Conservation (phyloP, 306 rosid genomes). For the Cucurbita ficifolia region DNA sequence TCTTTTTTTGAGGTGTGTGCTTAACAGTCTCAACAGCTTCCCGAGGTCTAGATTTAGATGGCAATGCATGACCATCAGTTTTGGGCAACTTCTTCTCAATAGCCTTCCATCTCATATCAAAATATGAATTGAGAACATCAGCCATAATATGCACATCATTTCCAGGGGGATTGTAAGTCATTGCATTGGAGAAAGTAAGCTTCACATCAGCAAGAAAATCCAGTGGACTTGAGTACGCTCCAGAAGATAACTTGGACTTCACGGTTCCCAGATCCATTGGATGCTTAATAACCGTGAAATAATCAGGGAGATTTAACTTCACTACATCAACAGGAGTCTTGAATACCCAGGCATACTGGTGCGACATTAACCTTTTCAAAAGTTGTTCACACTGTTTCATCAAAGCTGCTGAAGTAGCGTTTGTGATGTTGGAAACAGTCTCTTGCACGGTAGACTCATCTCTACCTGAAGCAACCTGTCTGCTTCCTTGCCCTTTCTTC, state of each 20-base stretch:
- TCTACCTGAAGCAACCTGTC: conserved; percentile 38
- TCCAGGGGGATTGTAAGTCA: conserved; percentile 73
- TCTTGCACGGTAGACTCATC: conserved; percentile 22
- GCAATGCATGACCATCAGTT: conserved; percentile 21
- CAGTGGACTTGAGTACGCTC: conserved; percentile 33
- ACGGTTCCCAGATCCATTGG: conserved; percentile 85
- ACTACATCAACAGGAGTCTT: conserved; percentile 59
- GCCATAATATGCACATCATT: conserved; percentile 61
- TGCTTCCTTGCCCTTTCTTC: conserved; percentile 34
- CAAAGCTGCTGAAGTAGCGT: conserved; percentile 26
- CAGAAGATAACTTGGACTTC: conserved; percentile 37
- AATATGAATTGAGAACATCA: conserved; percentile 45
- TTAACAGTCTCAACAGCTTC: conserved; percentile 26
- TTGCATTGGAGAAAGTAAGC: conserved; percentile 66
- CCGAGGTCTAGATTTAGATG: conserved; percentile 17
- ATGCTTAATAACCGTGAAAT: conserved; percentile 48
- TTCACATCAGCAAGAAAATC: conserved; percentile 51
- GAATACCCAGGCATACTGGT: conserved; percentile 56
- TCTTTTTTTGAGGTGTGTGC: conserved; percentile 45
- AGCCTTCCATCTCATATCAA: conserved; percentile 67
- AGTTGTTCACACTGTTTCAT: conserved; percentile 62
- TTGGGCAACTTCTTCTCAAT: conserved; percentile 55
- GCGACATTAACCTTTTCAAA: conserved; percentile 47
- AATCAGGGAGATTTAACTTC: conserved; percentile 66
- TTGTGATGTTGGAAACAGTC: conserved; percentile 22